phyloP scores from a whole-genome alignment of 1,284 basidiomycete species.

The Moesziomyces sp. region DNA sequence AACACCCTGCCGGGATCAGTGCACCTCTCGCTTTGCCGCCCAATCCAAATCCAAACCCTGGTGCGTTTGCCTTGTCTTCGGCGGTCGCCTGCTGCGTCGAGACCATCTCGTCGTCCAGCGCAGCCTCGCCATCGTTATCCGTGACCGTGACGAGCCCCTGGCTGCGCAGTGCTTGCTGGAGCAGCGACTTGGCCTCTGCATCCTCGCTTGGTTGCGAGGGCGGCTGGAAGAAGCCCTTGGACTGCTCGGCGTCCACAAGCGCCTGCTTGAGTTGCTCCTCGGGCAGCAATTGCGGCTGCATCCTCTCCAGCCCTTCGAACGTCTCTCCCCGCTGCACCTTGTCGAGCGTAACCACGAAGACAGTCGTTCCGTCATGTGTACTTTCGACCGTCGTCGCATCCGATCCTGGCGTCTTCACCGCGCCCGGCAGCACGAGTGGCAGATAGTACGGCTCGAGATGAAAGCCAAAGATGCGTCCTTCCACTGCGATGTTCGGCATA shows the following conservation, averaged over 20 bases:
- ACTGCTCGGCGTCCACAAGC: conserved; percentile 32
- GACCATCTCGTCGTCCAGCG: neutral
- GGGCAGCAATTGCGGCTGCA: conserved; percentile 39
- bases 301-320: conserved; percentile 20
- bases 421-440: conserved; percentile 31
- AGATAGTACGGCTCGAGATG: conserved; percentile 35
- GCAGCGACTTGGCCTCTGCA: conserved; percentile 22
- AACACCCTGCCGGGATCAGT: conserved; percentile 22
- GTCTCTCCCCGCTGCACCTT: conserved; percentile 21
- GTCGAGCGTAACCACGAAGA: conserved; percentile 16
- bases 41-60: conserved; percentile 20
- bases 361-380: neutral
- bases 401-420: conserved; percentile 3
- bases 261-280: conserved; percentile 37
- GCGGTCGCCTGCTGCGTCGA: neutral
- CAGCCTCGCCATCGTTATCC: conserved; percentile 30
- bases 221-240: conserved; percentile 34
- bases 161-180: conserved; percentile 31
- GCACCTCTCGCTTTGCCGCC: conserved; percentile 8
- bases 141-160: conserved; percentile 27
- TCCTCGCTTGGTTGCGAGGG: conserved; percentile 2
- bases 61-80: neutral
- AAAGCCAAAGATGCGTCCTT: conserved; percentile 44
- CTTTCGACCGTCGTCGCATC: conserved; percentile 1
- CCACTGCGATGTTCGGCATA: conserved; percentile 30